phyloP scores from a whole-genome alignment of 495 filamentous ascomycete species.

The Penicillium mononematosum region DNA sequence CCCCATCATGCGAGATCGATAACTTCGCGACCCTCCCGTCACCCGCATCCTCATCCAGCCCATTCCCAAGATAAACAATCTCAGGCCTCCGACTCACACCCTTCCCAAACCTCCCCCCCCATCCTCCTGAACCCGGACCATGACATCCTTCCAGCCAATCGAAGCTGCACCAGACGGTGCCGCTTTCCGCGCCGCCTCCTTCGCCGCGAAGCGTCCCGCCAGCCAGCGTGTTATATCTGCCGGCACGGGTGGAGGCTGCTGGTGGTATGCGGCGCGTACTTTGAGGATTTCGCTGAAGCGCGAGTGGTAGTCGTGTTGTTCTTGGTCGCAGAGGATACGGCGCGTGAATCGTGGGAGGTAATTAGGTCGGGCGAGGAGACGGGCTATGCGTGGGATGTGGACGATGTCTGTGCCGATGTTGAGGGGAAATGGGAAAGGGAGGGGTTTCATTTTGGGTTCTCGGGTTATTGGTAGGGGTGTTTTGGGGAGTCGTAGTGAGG shows the following conservation, averaged over 20 bases:
- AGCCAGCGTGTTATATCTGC: conserved; percentile 48
- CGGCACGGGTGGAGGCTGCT: conserved; percentile 23
- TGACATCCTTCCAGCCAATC: conserved; percentile 43
- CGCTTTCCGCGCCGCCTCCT: conserved; percentile 51
- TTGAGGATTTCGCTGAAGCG: conserved; percentile 34
- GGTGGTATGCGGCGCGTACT: conserved; percentile 1
- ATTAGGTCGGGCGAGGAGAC: conserved; percentile 41
- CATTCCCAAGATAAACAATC: conserved; percentile 38
- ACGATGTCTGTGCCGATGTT: conserved; percentile 56
- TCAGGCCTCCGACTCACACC: conserved; percentile 36
- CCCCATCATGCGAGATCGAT: conserved; percentile 61
- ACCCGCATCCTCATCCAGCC: conserved; percentile 11
- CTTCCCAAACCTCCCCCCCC: conserved; percentile 9
- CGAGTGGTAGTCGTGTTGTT: conserved; percentile 41
- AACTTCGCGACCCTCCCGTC: conserved; percentile 37
- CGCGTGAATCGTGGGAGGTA: conserved; percentile 51
- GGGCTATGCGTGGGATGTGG: conserved; percentile 51
- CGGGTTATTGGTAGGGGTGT: conserved; percentile 9
- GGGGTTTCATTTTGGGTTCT: conserved; percentile 25
- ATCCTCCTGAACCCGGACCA: conserved; percentile 35
- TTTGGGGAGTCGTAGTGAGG: conserved; percentile 1
- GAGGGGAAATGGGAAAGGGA: conserved; percentile 42
- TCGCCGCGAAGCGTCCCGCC: conserved; percentile 49
- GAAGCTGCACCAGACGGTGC: conserved; percentile 40
- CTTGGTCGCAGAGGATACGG: conserved; percentile 49